Conservation (phyloP, 1,139 yeast genomes). For the Pichia norvegensis region DNA sequence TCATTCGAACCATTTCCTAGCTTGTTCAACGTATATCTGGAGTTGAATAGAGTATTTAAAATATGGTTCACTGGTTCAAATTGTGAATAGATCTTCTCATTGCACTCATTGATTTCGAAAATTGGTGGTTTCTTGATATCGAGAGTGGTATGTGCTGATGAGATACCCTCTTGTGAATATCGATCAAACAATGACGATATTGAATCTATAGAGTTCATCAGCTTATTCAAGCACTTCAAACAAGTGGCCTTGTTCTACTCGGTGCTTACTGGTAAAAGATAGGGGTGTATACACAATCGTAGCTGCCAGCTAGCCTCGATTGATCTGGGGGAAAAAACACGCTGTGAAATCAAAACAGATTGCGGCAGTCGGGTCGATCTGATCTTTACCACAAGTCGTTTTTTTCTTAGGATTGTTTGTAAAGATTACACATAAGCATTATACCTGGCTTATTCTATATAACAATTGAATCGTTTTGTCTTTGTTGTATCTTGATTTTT, state of each 20-base stretch:
- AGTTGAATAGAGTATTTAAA: background rate
- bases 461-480: background rate
- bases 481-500: constrained; percentile 33
- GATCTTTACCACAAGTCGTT: too few species aligned
- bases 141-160: background rate
- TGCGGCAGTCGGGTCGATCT: background rate
- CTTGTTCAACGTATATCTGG: constrained; percentile 2
- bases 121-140: background rate
- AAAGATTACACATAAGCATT: background rate
- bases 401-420: background rate
- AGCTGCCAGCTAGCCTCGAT: background rate
- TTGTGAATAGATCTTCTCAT: constrained; percentile 1
- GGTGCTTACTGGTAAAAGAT: background rate
- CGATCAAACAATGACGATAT: constrained; percentile 5
- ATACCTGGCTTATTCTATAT: background rate
- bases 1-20: background rate
- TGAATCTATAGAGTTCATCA: constrained; percentile 2
- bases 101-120: background rate
- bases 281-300: background rate
- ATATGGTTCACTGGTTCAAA: constrained; percentile 11
- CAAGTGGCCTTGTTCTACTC: background rate
- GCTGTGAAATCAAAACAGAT: background rate
- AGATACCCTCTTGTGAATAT: background rate
- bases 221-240: background rate
- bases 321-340: background rate